Conservation (phyloP, 176 grass and related monocot genomes). For the barley (Hordeum vulgare) region MorexV3_pseudomolecules_assembly NC_058520.1:5846270-5846769, state of each 20-base stretch:
- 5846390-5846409: no score
- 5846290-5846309: no score
- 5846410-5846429: neutral
- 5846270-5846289: no score
- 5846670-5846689: neutral
- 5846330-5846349: no score
- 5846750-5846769: neutral
- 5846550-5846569: neutral
- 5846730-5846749: neutral
- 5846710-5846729: neutral
- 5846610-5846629: neutral
- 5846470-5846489: neutral
- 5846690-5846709: neutral
- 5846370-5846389: no score
- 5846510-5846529: neutral
- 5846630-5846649: neutral
- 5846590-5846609: no score
- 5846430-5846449: neutral
- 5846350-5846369: no score
- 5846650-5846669: neutral
- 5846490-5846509: neutral
- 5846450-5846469: neutral
- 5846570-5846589: no score
- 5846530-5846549: neutral
- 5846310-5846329: no score